phyloP scores from a whole-genome alignment of 306 rosid genomes.

The Glycyrrhiza uralensis region DNA sequence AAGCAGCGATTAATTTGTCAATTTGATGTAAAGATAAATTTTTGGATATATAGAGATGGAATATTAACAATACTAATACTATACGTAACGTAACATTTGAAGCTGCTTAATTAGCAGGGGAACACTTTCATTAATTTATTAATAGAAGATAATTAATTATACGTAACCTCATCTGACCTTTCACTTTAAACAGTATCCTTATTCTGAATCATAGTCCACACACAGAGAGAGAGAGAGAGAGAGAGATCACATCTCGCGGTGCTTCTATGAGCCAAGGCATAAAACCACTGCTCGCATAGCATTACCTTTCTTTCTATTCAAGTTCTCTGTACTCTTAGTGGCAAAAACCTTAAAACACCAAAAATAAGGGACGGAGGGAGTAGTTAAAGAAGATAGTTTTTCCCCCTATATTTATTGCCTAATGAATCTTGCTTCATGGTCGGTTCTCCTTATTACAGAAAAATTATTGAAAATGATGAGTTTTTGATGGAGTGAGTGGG shows the following conservation, averaged over 20 bases:
- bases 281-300: no score
- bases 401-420: background rate
- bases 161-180: background rate
- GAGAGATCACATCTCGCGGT: no score
- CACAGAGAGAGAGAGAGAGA: no score
- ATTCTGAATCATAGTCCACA: no score
- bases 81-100: background rate
- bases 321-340: no score
- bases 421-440: background rate
- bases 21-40: background rate
- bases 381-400: no score
- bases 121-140: background rate
- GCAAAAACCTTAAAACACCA: no score
- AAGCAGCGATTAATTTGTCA: background rate
- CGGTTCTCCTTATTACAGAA: background rate
- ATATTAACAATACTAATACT: background rate
- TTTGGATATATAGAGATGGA: background rate
- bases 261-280: no score
- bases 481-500: conserved; percentile 22
- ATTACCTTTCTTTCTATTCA: no score
- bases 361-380: no score
- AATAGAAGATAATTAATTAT: background rate
- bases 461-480: background rate
- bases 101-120: background rate
- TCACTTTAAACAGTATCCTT: no score